Evolutionary conservation across 306 rosid genomes (phyloP).

Genomic region (Lotus japonicus): DNA sequence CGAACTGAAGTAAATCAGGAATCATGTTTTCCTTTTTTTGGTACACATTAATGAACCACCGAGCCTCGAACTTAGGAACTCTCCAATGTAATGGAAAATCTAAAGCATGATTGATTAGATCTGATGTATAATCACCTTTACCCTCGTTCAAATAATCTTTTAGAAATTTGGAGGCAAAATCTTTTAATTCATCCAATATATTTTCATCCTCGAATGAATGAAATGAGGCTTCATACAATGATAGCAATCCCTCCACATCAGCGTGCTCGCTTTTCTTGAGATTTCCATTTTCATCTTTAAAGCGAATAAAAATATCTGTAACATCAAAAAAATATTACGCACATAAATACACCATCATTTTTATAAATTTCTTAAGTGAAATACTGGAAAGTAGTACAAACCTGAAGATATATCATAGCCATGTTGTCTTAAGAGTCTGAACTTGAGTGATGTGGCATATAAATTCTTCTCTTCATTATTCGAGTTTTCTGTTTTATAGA

Average conservation of each 20-base stretch:
- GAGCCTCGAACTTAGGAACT: too few relatives aligned
- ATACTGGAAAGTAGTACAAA: too few relatives aligned
- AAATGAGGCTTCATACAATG: neutral
- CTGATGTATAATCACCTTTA: neutral
- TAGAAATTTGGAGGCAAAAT: neutral
- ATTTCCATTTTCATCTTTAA: slow-evolving; percentile 2
- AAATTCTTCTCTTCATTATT: too few relatives aligned
- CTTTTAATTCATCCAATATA: slow-evolving; percentile 21
- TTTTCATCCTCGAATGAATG: slow-evolving; percentile 17
- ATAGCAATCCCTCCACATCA: slow-evolving; percentile 1
- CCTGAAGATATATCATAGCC: too few relatives aligned
- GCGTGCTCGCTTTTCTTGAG: neutral
- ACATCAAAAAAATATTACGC: too few relatives aligned
- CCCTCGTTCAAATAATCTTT: neutral
- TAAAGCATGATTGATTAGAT: slow-evolving; percentile 15
- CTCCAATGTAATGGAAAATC: slow-evolving; percentile 33
- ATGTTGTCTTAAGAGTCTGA: too few relatives aligned
- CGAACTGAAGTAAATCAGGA: neutral
- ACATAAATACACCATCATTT: too few relatives aligned
- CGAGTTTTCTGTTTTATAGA: too few relatives aligned
- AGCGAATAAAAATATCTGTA: slow-evolving; percentile 17
- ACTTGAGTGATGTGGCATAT: too few relatives aligned
- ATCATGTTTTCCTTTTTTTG: neutral
- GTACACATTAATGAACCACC: slow-evolving; percentile 17
- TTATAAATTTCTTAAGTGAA: too few relatives aligned